Conservation (phyloP, 2,329 filamentous ascomycete species). For the Zymoseptoria passerinii region DNA sequence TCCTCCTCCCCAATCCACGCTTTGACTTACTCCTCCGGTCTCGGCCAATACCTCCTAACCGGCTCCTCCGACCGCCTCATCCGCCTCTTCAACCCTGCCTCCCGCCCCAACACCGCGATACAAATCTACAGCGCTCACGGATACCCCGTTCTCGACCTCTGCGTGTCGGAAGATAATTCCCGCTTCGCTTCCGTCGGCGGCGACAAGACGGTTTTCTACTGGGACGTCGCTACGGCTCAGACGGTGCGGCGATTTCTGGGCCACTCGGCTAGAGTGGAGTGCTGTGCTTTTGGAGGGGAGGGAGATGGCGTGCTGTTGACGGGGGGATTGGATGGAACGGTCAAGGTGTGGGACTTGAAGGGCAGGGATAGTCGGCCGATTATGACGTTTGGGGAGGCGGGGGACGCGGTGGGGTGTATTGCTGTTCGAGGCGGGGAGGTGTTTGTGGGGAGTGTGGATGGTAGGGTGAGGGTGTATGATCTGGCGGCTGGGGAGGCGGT, state of each 20-base stretch:
- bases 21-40: conserved; percentile 42
- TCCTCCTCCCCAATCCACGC: conserved; percentile 36
- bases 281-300: conserved; percentile 68
- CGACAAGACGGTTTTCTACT: conserved; percentile 83
- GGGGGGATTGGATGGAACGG: conserved; percentile 66
- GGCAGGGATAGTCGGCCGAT: conserved; percentile 52
- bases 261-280: conserved; percentile 63
- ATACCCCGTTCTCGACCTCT: conserved; percentile 80
- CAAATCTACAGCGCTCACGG: conserved; percentile 86
- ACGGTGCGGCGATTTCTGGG: conserved; percentile 68
- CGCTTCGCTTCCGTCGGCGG: conserved; percentile 82
- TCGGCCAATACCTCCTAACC: conserved; percentile 59
- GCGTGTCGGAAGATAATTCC: conserved; percentile 66
- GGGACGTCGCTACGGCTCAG: conserved; percentile 78
- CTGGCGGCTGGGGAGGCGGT: conserved; percentile 63
- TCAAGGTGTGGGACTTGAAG: conserved; percentile 62
- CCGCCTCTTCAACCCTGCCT: conserved; percentile 70
- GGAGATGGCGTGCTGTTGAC: conserved; percentile 64
- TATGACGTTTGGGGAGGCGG: conserved; percentile 64
- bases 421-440: conserved; percentile 45
- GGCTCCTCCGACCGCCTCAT: conserved; percentile 78
- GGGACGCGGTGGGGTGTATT: conserved; percentile 53
- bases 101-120: conserved; percentile 47
- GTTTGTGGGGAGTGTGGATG: conserved; percentile 73
- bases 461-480: conserved; percentile 73